A percentile compares a stretch with the other conserved stretches of the same genome.
Conservation (phyloP, 2,329 filamentous ascomycete species). For the Neonectria neomacrospora region DNA sequence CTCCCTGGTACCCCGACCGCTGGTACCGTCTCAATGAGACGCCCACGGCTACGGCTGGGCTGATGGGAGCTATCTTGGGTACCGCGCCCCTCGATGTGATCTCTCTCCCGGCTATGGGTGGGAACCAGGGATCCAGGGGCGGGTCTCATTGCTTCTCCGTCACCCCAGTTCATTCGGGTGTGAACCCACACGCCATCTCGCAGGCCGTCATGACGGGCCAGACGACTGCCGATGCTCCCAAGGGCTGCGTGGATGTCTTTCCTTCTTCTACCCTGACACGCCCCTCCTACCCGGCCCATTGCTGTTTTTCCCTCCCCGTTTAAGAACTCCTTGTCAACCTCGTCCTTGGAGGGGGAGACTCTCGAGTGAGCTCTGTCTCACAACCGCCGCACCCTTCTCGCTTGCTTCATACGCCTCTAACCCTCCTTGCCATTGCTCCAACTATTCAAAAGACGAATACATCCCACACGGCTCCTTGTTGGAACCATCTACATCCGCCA, state of each 20-base stretch:
- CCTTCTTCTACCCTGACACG: constrained; percentile 52
- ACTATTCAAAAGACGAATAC: constrained; percentile 45
- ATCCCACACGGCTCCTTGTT: constrained; percentile 33
- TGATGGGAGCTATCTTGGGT: constrained; percentile 25
- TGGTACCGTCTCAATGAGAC: not conserved
- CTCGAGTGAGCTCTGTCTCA: constrained; percentile 48
- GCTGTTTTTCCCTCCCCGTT: constrained; percentile 42
- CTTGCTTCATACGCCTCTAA: constrained; percentile 41
- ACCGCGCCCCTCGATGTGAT: constrained; percentile 29
- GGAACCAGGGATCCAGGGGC: constrained; percentile 32
- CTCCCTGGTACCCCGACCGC: not conserved
- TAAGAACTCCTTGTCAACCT: constrained; percentile 49
- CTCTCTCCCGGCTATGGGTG: constrained; percentile 36
- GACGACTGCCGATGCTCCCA: constrained; percentile 42
- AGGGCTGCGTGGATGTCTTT: constrained; percentile 44
- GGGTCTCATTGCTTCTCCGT: constrained; percentile 43
- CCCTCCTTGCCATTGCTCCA: constrained; percentile 35
- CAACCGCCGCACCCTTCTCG: constrained; percentile 47
- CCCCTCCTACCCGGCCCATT: constrained; percentile 45
- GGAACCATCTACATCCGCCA: constrained; percentile 32
- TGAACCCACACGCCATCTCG: constrained; percentile 48
- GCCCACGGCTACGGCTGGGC: not conserved
- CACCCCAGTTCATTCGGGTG: constrained; percentile 43
- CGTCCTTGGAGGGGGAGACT: constrained; percentile 50
- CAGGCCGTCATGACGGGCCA: constrained; percentile 45